Evolutionary conservation across 148 eudicot genomes (phyloP).

Genomic region (Fagopyrum homotropicum): DNA sequence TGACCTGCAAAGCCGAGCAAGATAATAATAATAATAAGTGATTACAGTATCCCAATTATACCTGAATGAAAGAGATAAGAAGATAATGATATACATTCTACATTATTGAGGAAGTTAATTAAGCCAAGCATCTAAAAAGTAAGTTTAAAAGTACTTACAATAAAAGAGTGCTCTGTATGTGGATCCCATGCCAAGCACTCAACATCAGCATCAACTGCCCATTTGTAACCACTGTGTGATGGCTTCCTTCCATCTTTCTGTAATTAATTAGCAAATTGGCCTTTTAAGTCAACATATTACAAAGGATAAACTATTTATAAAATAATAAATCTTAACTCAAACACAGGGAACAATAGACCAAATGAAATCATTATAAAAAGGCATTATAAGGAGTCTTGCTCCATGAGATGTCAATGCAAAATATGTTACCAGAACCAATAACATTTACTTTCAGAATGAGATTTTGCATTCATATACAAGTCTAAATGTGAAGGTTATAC

Average conservation of each 20-base stretch:
- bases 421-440: not conserved
- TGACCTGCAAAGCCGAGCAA: constrained; percentile 42
- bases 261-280: constrained; percentile 19
- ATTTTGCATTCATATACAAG: not conserved
- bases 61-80: not conserved
- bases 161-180: constrained; percentile 71
- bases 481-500: not conserved
- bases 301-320: not conserved
- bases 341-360: not conserved
- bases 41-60: not conserved
- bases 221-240: constrained; percentile 68
- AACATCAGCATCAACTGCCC: constrained; percentile 83
- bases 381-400: not conserved
- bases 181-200: constrained; percentile 97
- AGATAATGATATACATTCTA: not conserved
- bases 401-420: not conserved
- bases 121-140: not conserved
- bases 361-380: not conserved
- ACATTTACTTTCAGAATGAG: not conserved
- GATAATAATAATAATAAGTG: not conserved
- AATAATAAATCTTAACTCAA: not conserved
- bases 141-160: constrained; percentile 36
- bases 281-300: not conserved
- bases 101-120: not conserved
- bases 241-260: constrained; percentile 89